These are phyloP conservation scores for Tetrahymena borealis DNA, from an alignment of 73 alveolate species.

Conservation along the genomic window DNA sequence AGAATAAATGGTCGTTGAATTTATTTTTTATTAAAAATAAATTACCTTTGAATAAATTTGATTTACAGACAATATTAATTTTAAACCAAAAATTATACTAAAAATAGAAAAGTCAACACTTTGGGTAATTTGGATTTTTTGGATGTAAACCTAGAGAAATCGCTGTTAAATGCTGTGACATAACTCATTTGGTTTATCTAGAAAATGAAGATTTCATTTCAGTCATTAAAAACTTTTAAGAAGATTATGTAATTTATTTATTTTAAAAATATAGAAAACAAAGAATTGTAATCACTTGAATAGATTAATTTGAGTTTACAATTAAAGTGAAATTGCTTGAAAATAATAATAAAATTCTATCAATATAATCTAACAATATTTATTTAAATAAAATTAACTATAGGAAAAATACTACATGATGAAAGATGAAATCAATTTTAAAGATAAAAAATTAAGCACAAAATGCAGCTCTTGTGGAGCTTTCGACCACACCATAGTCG, in stretches of 20 bases:
- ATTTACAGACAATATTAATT: conserved; percentile 48
- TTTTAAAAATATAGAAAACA: no score
- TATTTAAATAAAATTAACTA: background rate
- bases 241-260: background rate
- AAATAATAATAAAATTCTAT: no score
- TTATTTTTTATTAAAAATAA: conserved; percentile 58
- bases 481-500: background rate
- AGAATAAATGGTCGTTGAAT: conserved; percentile 45
- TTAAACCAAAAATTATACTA: conserved; percentile 45
- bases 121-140: conserved; percentile 85
- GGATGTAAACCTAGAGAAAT: conserved; percentile 59
- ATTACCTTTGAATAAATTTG: conserved; percentile 54
- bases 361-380: no score
- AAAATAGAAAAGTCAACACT: conserved; percentile 53
- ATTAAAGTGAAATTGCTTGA: background rate
- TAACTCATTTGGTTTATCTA: background rate
- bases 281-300: no score
- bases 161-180: background rate
- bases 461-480: background rate
- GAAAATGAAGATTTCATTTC: background rate
- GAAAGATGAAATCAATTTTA: background rate
- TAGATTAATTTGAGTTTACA: background rate
- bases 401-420: background rate
- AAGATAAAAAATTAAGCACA: background rate
- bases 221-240: background rate